phyloP scores from a whole-genome alignment of 768 basidiomycete genomes.

The Termitomyces sp. region DNA sequence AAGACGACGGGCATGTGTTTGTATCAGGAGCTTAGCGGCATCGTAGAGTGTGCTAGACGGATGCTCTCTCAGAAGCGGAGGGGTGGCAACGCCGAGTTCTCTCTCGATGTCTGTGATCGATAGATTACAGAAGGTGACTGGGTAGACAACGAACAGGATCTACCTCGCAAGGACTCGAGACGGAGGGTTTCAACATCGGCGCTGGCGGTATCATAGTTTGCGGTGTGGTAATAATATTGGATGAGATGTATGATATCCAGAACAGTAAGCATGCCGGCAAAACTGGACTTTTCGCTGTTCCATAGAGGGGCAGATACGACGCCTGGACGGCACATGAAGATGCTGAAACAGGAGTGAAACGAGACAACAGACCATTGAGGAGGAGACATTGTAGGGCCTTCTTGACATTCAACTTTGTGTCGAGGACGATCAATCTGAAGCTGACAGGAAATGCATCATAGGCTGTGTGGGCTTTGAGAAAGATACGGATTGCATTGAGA shows the following conservation, averaged over 20 bases:
- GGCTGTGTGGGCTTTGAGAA: slow-evolving; percentile 79
- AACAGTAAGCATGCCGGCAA: slow-evolving; percentile 99
- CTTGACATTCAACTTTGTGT: slow-evolving; percentile 93
- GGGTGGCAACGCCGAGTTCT: slow-evolving; percentile 85
- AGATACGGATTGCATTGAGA: slow-evolving; percentile 64
- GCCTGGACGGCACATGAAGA: slow-evolving; percentile 41
- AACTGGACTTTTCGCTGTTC: slow-evolving; percentile 91
- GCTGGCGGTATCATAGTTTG: slow-evolving; percentile 78
- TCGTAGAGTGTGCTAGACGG: slow-evolving; percentile 86
- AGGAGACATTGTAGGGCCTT: slow-evolving; percentile 87
- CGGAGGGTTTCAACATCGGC: slow-evolving; percentile 91
- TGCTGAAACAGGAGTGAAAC: slow-evolving; percentile 3
- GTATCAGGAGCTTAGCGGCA: slow-evolving; percentile 84
- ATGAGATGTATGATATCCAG: slow-evolving; percentile 98
- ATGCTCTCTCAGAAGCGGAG: slow-evolving; percentile 85
- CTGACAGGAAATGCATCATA: slow-evolving; percentile 98
- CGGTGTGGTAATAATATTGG: slow-evolving; percentile 93
- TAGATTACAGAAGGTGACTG: slow-evolving; percentile 1
- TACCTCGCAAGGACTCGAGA: slow-evolving; percentile 85
- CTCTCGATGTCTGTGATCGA: slow-evolving; percentile 79
- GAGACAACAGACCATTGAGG: slow-evolving; percentile 54
- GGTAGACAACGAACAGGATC: slow-evolving; percentile 8
- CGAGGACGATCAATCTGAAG: slow-evolving; percentile 94
- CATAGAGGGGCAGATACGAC: slow-evolving; percentile 98
- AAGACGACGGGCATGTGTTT: slow-evolving; percentile 91